phyloP scores from a whole-genome alignment of 495 filamentous ascomycete genomes.

The Aspergillus heteromorphus region DNA sequence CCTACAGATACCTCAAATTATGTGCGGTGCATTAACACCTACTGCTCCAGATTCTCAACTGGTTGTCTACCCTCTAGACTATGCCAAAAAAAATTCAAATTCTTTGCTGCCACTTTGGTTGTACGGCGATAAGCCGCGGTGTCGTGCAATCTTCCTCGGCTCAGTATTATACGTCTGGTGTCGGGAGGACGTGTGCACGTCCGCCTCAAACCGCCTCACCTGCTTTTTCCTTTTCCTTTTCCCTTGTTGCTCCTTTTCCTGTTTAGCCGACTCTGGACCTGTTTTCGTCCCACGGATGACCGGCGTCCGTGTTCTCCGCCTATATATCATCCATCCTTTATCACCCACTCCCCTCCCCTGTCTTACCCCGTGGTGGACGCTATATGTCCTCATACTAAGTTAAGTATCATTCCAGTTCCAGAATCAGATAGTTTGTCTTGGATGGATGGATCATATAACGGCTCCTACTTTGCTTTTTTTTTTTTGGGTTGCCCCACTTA shows the following conservation, averaged over 20 bases:
- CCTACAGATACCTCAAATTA: no score
- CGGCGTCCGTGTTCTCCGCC: no score
- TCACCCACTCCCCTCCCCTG: no score
- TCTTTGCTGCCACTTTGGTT: background rate
- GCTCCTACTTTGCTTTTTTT: background rate
- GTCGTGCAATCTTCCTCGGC: background rate
- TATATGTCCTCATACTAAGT: no score
- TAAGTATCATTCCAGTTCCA: no score
- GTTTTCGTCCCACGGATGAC: background rate
- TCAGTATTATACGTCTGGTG: background rate
- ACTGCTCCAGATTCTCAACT: slow-evolving; percentile 34
- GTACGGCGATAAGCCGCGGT: background rate
- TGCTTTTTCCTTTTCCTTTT: background rate
- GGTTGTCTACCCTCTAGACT: slow-evolving; percentile 31
- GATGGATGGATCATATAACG: background rate
- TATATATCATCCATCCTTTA: no score
- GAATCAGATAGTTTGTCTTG: no score
- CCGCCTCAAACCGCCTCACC: no score
- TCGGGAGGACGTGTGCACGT: no score
- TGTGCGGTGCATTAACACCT: slow-evolving; percentile 2
- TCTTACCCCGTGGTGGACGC: no score
- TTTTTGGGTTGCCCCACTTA: slow-evolving; percentile 1
- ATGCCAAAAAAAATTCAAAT: background rate
- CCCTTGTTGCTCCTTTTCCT: background rate
- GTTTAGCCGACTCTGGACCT: background rate